Conservation (phyloP, 2,329 filamentous ascomycete species). For the Apiospora aurea region DNA sequence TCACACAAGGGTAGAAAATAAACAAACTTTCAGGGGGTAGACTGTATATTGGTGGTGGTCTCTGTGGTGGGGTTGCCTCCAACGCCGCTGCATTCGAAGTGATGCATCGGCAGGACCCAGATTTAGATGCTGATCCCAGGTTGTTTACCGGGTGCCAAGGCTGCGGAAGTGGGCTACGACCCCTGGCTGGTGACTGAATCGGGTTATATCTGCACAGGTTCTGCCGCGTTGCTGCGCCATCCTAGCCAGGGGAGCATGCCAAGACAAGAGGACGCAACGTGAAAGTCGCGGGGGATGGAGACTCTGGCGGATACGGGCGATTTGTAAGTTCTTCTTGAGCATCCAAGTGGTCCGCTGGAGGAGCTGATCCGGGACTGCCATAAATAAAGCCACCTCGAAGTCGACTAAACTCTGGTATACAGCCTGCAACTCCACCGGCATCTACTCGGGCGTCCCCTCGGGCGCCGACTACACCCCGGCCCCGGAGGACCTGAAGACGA, state of each 20-base stretch:
- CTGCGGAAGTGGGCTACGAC: background rate
- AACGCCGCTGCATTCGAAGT: background rate
- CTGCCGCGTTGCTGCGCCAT: background rate
- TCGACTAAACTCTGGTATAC: background rate
- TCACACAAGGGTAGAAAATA: too few species aligned
- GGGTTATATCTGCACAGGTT: background rate
- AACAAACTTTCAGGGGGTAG: too few species aligned
- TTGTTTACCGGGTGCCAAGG: background rate
- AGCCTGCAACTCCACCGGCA: constrained; percentile 51
- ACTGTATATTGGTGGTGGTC: background rate
- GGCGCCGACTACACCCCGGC: constrained; percentile 49
- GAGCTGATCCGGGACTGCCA: too few species aligned
- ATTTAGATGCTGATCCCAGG: background rate
- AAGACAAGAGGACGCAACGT: background rate
- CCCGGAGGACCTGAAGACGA: constrained; percentile 49
- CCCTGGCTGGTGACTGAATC: background rate
- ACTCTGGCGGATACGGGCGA: background rate
- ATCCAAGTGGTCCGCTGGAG: background rate
- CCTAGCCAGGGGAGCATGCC: too few species aligned
- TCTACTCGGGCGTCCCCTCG: constrained; percentile 55
- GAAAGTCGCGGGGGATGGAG: background rate
- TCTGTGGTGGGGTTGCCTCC: background rate
- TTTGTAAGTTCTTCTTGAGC: background rate
- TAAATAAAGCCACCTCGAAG: background rate
- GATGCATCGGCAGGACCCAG: background rate